phyloP scores from a whole-genome alignment of 106 monocot genomes.

The Ottelia alismoides region DNA sequence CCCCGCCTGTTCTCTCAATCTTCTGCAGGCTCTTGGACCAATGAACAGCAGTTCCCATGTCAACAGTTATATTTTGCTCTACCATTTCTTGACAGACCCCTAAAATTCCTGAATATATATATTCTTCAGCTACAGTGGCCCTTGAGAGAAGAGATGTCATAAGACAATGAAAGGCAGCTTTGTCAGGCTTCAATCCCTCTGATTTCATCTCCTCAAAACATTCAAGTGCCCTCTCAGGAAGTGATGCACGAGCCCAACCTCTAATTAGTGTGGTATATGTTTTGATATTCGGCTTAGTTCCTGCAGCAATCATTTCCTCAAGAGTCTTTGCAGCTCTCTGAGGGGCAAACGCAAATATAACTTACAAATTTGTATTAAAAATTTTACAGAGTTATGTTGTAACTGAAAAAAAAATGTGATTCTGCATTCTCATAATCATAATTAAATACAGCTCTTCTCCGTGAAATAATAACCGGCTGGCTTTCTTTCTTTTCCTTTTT shows the following conservation, averaged over 20 bases:
- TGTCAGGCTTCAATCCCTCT: conserved; percentile 65
- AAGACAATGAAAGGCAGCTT: conserved; percentile 86
- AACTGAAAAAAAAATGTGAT: background rate
- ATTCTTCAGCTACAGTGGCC: conserved; percentile 60
- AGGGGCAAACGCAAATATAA: conserved; percentile 2
- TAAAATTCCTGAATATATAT: conserved; percentile 55
- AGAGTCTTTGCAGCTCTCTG: conserved; percentile 74
- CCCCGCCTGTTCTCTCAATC: conserved; percentile 87
- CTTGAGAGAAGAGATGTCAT: conserved; percentile 82
- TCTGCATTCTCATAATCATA: background rate
- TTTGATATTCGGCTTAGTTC: conserved; percentile 68
- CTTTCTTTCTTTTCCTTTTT: no score
- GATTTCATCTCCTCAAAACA: conserved; percentile 86
- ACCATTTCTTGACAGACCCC: conserved; percentile 78
- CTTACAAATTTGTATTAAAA: background rate
- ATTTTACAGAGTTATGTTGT: background rate
- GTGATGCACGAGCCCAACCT: conserved; percentile 88
- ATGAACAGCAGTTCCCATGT: conserved; percentile 75
- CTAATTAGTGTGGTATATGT: conserved; percentile 86
- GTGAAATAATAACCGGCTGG: no score
- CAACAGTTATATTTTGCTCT: conserved; percentile 59
- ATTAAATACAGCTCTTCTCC: background rate
- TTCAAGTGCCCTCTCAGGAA: conserved; percentile 76
- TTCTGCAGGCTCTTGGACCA: conserved; percentile 74
- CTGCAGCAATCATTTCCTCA: conserved; percentile 75